A percentile compares a stretch with the other conserved stretches of the same genome.
Conservation (phyloP, 371 early-diverging fungal genomes). For the Apophysomyces variabilis region DNA sequence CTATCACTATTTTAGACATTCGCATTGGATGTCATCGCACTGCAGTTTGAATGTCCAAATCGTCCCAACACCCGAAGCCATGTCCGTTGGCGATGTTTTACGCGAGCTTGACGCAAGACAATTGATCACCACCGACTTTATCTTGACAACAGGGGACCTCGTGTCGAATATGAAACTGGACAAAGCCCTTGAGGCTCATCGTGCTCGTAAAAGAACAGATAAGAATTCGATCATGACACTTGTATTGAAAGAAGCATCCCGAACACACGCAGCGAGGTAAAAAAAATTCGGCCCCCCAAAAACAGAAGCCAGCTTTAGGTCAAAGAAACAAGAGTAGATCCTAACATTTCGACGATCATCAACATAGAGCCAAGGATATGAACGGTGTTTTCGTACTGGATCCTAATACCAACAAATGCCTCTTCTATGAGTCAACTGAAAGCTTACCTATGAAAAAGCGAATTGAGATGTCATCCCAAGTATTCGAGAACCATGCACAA, state of each 20-base stretch:
- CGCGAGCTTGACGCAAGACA: constrained; percentile 88
- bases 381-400: constrained; percentile 88
- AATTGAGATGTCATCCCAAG: constrained; percentile 65
- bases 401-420: constrained; percentile 73
- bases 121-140: constrained; percentile 86
- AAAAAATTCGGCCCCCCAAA: no score
- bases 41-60: constrained; percentile 73
- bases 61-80: constrained; percentile 76
- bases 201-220: constrained; percentile 70
- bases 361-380: constrained; percentile 65
- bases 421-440: constrained; percentile 80
- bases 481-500: constrained; percentile 71
- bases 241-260: constrained; percentile 74
- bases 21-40: constrained; percentile 70
- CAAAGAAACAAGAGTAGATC: no score
- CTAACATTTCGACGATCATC: background rate
- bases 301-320: no score
- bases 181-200: constrained; percentile 77
- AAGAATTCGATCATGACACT: constrained; percentile 95
- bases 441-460: constrained; percentile 65
- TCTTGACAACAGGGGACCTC: constrained; percentile 90
- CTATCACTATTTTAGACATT: constrained; percentile 44
- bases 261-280: constrained; percentile 55
- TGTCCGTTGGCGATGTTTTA: constrained; percentile 93
- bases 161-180: constrained; percentile 89